Evolutionary conservation across 202 grass and related monocot species (phyloP).

Genomic region (Schoenoplectus tabernaemontani): DNA sequence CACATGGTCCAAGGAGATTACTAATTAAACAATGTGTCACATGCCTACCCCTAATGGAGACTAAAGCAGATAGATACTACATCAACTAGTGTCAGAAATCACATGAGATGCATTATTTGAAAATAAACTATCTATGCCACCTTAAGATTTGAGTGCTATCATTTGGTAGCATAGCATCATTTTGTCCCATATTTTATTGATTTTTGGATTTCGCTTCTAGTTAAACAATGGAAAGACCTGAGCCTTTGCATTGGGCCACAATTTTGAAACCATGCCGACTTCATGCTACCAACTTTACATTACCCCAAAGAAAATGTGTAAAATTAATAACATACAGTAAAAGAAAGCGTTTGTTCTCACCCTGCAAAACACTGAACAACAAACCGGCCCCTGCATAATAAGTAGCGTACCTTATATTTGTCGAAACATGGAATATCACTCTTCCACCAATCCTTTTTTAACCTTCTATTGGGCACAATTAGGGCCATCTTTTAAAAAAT

Average conservation of each 20-base stretch:
- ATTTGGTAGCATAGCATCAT: constrained; percentile 19
- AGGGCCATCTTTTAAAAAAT: neutral
- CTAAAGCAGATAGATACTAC: constrained; percentile 20
- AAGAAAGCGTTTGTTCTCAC: neutral
- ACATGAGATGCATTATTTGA: constrained; percentile 24
- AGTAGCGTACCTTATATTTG: neutral
- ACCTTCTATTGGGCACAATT: neutral
- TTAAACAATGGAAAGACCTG: constrained; percentile 12
- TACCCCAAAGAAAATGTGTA: neutral
- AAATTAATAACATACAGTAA: neutral
- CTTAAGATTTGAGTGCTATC: constrained; percentile 19
- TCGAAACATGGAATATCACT: neutral
- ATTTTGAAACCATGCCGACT: neutral
- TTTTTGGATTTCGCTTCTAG: neutral
- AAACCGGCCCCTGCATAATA: neutral
- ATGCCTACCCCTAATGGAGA: constrained; percentile 14
- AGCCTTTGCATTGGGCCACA: neutral
- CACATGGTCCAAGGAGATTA: constrained; percentile 23
- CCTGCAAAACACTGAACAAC: neutral
- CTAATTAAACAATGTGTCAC: constrained; percentile 13
- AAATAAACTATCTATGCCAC: constrained; percentile 10
- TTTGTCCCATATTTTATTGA: constrained; percentile 6
- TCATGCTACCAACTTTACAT: neutral
- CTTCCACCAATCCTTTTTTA: neutral
- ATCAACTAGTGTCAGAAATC: constrained; percentile 24